Base-by-base conservation (phyloP, 805 yeast species). In the Ogataea henricii region DNA sequence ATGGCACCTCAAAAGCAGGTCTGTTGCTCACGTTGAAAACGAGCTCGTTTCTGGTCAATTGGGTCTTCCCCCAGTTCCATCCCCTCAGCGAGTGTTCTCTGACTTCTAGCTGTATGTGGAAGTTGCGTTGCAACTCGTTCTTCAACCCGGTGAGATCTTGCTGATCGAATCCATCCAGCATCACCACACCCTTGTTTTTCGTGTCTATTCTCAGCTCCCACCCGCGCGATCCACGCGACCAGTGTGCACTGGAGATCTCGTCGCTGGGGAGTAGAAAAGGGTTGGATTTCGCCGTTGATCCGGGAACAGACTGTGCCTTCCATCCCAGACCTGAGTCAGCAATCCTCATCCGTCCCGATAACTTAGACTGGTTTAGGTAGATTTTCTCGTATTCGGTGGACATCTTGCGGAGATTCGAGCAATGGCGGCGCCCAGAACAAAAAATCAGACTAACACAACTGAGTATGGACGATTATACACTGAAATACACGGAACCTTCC, bases 31-130 rank as follows among this genome's bases (percentile, higher is more conserved):
- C 83, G 48, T 83, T 82, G 69, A 94, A 91, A 23, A 89, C 81
- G 66, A 94, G 73, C 67, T 94, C 99, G 58, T 89, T 88, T 66
- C 96, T 81, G 17, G 96, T 96, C 64, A 94, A 80, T 65, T 91
- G 96, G 13, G 92, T 77, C 54, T 85, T 83, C 46, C 99, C 99
- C 99, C 99, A 94, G 69, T 94, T 94, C 99, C 99, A 94, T 26
- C 99, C 99, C 71, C 97, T 81, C 55, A 94, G 72, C 4, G 97
- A 87, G 68, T 94, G 99, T 60, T 92, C 98, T 59, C 77, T 82
- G 53, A 79, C 85, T 58, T 94, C 98, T 49, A 94, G 75, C 47
- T 79, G 79, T 36, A 88, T 72, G 45, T 69, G 74, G 67, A 90
- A 89, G 60, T 86, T 79, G 56, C 90, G 76, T 62, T 87, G 90